Evolutionary conservation across 2,329 filamentous ascomycete genomes (phyloP).

Genomic region (Penicillium aurantiogriseum): DNA sequence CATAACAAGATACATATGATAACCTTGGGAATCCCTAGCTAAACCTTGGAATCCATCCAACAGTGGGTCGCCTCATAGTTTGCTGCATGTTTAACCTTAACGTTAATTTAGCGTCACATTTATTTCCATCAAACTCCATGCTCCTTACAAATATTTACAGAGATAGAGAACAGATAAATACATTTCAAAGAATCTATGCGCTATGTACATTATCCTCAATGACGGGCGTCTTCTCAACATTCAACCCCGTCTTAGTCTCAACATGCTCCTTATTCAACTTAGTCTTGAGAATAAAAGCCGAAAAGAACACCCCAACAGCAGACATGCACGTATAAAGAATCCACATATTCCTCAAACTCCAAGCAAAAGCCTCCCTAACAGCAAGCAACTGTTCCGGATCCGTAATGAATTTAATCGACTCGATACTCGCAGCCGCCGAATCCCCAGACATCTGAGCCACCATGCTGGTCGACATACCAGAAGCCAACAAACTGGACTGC

Average conservation of each 20-base stretch:
- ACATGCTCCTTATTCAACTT: conserved; percentile 51
- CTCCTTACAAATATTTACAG: too few species aligned
- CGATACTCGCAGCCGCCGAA: conserved; percentile 50
- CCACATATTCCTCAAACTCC: conserved; percentile 51
- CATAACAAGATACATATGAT: too few species aligned
- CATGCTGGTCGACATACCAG: conserved; percentile 28
- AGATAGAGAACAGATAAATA: too few species aligned
- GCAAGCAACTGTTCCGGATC: conserved; percentile 40
- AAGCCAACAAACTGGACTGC: conserved; percentile 61
- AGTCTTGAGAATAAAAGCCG: conserved; percentile 46
- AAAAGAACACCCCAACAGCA: conserved; percentile 43
- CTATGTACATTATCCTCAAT: conserved; percentile 8
- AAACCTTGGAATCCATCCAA: too few species aligned
- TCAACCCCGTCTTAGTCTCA: conserved; percentile 52
- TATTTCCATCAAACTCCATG: too few species aligned
- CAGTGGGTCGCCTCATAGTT: too few species aligned
- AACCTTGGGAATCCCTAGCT: too few species aligned
- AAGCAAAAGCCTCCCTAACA: conserved; percentile 49
- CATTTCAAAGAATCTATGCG: background rate
- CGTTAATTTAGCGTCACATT: too few species aligned
- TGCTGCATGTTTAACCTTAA: too few species aligned
- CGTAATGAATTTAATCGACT: conserved; percentile 41
- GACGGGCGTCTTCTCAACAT: conserved; percentile 23
- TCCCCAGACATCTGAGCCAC: conserved; percentile 38
- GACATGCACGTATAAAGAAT: conserved; percentile 49